phyloP scores from a whole-genome alignment of 768 basidiomycete species.

The Kwoniella dendrophila region DNA sequence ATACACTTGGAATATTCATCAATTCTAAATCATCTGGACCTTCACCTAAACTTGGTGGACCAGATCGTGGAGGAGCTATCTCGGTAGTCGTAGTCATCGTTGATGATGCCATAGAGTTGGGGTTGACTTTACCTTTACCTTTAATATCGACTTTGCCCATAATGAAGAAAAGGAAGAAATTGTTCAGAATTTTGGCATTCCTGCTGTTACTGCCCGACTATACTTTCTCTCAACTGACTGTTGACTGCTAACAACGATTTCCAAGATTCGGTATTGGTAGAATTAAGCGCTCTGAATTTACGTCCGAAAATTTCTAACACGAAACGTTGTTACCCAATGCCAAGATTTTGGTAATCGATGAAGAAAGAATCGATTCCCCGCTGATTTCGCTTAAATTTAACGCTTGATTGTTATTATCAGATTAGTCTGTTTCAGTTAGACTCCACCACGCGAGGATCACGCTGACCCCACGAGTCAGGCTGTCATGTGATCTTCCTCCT shows the following conservation, averaged over 20 bases:
- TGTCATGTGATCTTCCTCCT: neutral
- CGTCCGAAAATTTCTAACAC: too few species aligned
- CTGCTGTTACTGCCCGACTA: too few species aligned
- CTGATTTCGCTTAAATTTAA: neutral
- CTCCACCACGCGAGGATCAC: too few species aligned
- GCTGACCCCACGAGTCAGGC: neutral
- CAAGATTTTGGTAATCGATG: too few species aligned
- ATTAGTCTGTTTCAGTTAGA: too few species aligned
- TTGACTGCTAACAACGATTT: too few species aligned
- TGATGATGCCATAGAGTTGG: neutral
- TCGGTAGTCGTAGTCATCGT: constrained; percentile 4
- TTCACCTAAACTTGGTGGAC: neutral
- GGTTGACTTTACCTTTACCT: constrained; percentile 14
- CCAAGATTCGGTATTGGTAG: too few species aligned
- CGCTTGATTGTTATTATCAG: too few species aligned
- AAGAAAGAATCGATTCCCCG: neutral
- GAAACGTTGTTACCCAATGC: neutral
- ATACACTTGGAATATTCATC: constrained; percentile 37
- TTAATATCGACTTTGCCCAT: neutral
- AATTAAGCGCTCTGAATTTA: too few species aligned
- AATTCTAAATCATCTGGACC: constrained; percentile 40
- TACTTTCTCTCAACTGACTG: neutral
- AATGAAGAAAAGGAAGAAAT: neutral
- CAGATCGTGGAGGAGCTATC: neutral
- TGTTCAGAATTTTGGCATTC: too few species aligned